Base-by-base conservation (phyloP, 2,329 filamentous ascomycete species). In the Fusarium sp. region DNA sequence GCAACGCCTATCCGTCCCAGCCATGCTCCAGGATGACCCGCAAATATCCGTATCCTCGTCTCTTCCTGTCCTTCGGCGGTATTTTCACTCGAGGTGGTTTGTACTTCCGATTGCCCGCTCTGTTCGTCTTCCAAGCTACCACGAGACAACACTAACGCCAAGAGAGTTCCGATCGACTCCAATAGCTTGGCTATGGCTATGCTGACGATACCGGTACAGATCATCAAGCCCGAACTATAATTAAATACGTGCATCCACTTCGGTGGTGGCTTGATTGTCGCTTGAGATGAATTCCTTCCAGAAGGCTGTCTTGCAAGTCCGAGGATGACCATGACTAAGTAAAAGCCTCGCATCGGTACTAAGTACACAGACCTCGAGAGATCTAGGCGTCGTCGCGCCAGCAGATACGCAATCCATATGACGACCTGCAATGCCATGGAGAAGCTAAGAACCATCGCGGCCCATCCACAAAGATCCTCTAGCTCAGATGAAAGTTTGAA, bases 351-450 rank as follows among this genome's bases (percentile, higher is more conserved):
- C 9, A 70, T 22, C 0, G 67, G 67, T 7, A 70, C 22, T 5
- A 60, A 2, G 14, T 70, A 30, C 0, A 26, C 24, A 4, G 65
- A 50, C 3, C 18, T n/a, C 6, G 59, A 55, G 16, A 70, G 10
- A 11, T 70, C 35, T 5, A 54, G 20, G 4, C 45, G 31, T 8
- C 41, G n/a, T 7, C 59, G 36, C 1, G 22, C 26, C 1, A 30
- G 5, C 8, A 41, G 8, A 18, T 65, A 65, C 10, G 31, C 9
- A 9, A 55, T 9, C 65, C 65, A 65, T n/a, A 70, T 48, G 1
- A 31, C 3, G 1, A 35, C 2, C 18, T 70, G 67, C 4, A 53
- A 8, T 3, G 22, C 8, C 3, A 58, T 11, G 3, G 31, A 20
- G 1, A 16, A 11, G 31, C 13, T 14, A 5, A 61, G 38, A 6